phyloP scores from a whole-genome alignment of 2,329 filamentous ascomycete species.

The Apiospora hydei region DNA sequence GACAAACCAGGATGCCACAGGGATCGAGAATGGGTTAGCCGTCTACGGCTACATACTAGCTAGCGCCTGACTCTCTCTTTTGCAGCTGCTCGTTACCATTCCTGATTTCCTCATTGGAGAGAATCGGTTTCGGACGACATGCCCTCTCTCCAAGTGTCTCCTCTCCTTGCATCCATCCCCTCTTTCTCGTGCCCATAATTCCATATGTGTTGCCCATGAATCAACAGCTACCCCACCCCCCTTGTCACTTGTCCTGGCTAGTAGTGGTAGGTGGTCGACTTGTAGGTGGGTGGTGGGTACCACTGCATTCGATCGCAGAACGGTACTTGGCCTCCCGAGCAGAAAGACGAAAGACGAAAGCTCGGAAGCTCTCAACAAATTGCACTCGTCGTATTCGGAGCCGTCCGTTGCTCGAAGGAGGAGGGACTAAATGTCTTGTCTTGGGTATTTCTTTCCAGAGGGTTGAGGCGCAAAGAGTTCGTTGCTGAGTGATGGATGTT shows the following conservation, averaged over 20 bases:
- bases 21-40: neutral
- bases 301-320: neutral
- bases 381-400: neutral
- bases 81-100: neutral
- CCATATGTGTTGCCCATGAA: neutral
- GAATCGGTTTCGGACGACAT: neutral
- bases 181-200: neutral
- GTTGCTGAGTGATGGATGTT: too few species aligned
- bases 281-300: constrained; percentile 7
- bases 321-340: constrained; percentile 2
- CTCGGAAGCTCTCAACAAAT: neutral
- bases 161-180: constrained; percentile 6
- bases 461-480: too few species aligned
- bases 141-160: too few species aligned
- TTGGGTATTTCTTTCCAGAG: too few species aligned
- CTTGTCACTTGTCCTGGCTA: constrained; percentile 2
- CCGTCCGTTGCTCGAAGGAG: neutral
- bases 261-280: neutral
- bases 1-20: neutral
- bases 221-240: neutral
- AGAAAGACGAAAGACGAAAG: neutral
- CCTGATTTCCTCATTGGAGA: constrained; percentile 3
- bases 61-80: constrained; percentile 4
- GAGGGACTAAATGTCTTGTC: neutral
- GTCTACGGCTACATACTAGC: too few species aligned